phyloP scores from a whole-genome alignment of 2,329 filamentous ascomycete species.

The Verticillium albo-atrum region DNA sequence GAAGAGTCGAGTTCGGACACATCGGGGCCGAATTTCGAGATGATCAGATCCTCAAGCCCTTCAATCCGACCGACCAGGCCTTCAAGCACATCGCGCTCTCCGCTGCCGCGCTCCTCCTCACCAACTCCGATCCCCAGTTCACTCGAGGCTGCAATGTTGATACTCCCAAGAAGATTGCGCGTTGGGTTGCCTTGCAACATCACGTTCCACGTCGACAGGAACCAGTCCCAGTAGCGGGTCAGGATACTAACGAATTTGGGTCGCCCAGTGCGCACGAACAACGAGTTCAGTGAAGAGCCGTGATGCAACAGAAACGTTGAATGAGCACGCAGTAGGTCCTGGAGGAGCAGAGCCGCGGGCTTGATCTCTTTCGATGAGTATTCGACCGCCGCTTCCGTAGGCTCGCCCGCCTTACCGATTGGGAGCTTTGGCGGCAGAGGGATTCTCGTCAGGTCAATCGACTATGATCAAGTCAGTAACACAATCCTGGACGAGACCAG shows the following conservation, averaged over 20 bases:
- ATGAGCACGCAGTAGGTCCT: slow-evolving; percentile 80
- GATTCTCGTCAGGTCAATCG: slow-evolving; percentile 73
- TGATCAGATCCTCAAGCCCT: slow-evolving; percentile 81
- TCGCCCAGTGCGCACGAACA: slow-evolving; percentile 63
- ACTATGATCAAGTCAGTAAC: slow-evolving; percentile 37
- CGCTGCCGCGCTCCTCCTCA: slow-evolving; percentile 91
- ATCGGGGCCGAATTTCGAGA: slow-evolving; percentile 70
- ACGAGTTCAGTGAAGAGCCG: slow-evolving; percentile 63
- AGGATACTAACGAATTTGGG: slow-evolving; percentile 68
- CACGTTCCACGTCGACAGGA: slow-evolving; percentile 75
- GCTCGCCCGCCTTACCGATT: slow-evolving; percentile 33
- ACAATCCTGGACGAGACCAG: slow-evolving; percentile 2
- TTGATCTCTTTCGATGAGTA: slow-evolving; percentile 91
- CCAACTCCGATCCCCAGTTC: slow-evolving; percentile 92
- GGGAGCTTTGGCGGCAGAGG: slow-evolving; percentile 54
- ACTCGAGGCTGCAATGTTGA: slow-evolving; percentile 85
- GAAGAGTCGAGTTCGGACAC: slow-evolving; percentile 21
- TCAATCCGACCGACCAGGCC: slow-evolving; percentile 76
- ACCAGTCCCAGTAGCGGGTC: slow-evolving; percentile 75
- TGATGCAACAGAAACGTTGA: slow-evolving; percentile 85
- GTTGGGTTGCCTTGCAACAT: slow-evolving; percentile 86
- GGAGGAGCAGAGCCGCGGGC: slow-evolving; percentile 69
- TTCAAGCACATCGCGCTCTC: slow-evolving; percentile 88
- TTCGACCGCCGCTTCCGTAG: slow-evolving; percentile 52
- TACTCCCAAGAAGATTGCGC: slow-evolving; percentile 71